phyloP scores from a whole-genome alignment of 495 filamentous ascomycete species.

The Parathielavia appendiculata region DNA sequence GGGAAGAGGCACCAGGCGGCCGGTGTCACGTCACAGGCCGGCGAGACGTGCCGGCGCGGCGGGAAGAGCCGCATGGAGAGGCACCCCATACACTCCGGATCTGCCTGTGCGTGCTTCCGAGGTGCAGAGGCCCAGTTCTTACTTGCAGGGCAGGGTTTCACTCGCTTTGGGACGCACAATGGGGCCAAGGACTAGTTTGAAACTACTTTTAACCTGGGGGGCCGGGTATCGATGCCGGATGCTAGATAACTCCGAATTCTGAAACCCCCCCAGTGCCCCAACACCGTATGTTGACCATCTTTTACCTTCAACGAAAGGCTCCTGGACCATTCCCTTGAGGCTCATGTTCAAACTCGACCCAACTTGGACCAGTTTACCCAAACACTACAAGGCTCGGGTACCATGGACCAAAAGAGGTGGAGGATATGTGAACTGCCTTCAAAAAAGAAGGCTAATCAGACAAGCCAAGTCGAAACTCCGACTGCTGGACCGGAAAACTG shows the following conservation, averaged over 20 bases:
- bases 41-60: constrained; percentile 13
- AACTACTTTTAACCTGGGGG: constrained; percentile 8
- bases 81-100: constrained; percentile 12
- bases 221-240: neutral
- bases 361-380: too few species aligned
- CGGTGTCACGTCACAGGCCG: constrained; percentile 22
- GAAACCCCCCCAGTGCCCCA: neutral
- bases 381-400: too few species aligned
- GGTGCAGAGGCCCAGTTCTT: constrained; percentile 6
- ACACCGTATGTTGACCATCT: too few species aligned
- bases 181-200: constrained; percentile 10
- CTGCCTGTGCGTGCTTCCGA: constrained; percentile 1
- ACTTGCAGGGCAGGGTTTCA: constrained; percentile 12
- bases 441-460: too few species aligned
- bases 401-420: too few species aligned
- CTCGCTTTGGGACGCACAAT: constrained; percentile 1
- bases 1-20: constrained; percentile 20
- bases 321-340: too few species aligned
- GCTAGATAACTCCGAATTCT: neutral
- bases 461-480: too few species aligned
- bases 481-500: too few species aligned
- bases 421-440: too few species aligned
- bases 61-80: constrained; percentile 26
- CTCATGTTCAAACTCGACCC: too few species aligned
- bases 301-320: too few species aligned